phyloP scores from a whole-genome alignment of 1,284 basidiomycete species.

The Sphagnurus paluster region DNA sequence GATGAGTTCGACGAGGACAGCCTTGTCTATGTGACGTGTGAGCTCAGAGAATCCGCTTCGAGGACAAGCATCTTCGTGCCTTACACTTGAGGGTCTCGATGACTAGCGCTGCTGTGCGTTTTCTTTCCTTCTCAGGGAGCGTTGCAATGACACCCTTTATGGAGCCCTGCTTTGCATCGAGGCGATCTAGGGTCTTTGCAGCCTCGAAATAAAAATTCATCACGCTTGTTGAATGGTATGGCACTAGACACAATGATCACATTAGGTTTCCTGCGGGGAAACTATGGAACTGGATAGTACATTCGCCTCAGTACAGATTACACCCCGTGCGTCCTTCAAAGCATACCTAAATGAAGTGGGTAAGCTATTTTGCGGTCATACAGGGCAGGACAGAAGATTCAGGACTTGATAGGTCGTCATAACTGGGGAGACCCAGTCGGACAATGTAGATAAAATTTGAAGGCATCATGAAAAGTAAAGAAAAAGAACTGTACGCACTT shows the following conservation, averaged over 20 bases:
- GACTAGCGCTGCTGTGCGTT: slow-evolving; percentile 75
- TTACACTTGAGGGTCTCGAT: slow-evolving; percentile 93
- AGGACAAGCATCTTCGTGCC: slow-evolving; percentile 26
- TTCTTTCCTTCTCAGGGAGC: slow-evolving; percentile 75
- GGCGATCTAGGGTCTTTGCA: slow-evolving; percentile 76
- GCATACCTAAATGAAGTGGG: slow-evolving; percentile 16
- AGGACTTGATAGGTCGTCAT: slow-evolving; percentile 44
- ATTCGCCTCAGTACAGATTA: slow-evolving; percentile 16
- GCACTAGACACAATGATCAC: slow-evolving; percentile 13
- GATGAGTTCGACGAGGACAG: slow-evolving; percentile 67
- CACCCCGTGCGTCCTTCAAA: slow-evolving; percentile 1
- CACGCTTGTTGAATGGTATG: slow-evolving; percentile 21
- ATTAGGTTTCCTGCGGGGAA: slow-evolving; percentile 14
- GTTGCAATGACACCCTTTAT: slow-evolving; percentile 78
- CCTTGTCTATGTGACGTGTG: slow-evolving; percentile 60
- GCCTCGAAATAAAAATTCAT: slow-evolving; percentile 97
- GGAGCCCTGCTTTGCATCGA: slow-evolving; percentile 85
- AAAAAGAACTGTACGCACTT: slow-evolving; percentile 12
- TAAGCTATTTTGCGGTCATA: slow-evolving; percentile 4
- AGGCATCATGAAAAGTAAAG: slow-evolving; percentile 43
- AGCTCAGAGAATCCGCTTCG: slow-evolving; percentile 1
- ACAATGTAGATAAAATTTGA: slow-evolving; percentile 84
- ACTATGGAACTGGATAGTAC: slow-evolving; percentile 17
- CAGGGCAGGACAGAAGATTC: slow-evolving; percentile 25
- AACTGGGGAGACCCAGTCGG: slow-evolving; percentile 48